A percentile compares a stretch with the other conserved stretches of the same genome.
Conservation (phyloP, 2,329 filamentous ascomycete genomes). For the Sarocladium strictum region DNA sequence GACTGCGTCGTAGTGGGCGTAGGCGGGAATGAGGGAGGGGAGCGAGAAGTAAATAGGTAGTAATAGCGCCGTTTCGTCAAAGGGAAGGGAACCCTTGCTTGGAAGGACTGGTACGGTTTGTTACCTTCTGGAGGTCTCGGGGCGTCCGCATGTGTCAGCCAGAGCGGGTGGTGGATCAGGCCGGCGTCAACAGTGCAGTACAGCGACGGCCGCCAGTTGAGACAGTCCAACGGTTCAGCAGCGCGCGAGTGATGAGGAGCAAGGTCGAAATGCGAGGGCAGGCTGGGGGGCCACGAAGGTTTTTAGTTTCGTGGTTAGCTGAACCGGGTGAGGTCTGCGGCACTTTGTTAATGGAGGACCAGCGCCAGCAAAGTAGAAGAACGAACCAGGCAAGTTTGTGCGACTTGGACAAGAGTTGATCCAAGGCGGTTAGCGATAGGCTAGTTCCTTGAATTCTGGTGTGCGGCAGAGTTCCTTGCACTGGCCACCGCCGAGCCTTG, state of each 20-base stretch:
- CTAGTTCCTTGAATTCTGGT: slow-evolving; percentile 6
- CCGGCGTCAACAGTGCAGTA: background rate
- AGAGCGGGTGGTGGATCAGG: background rate
- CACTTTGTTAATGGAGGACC: background rate
- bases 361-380: background rate
- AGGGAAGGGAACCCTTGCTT: slow-evolving; percentile 7
- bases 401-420: background rate
- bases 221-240: background rate
- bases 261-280: background rate
- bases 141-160: slow-evolving; percentile 8
- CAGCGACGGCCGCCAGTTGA: background rate
- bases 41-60: background rate
- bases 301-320: background rate
- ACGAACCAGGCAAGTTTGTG: slow-evolving; percentile 1
- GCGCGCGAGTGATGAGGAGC: background rate
- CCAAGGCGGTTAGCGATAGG: slow-evolving; percentile 5
- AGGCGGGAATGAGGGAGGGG: slow-evolving; percentile 1
- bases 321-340: background rate
- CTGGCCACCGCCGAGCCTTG: slow-evolving; percentile 9
- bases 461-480: slow-evolving; percentile 7
- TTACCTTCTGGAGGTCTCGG: background rate
- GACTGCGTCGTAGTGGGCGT: slow-evolving; percentile 3
- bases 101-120: background rate
- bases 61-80: slow-evolving; percentile 9
- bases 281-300: slow-evolving; percentile 3